Evolutionary conservation across 2,329 filamentous ascomycete genomes (phyloP).

Genomic region (Venturia pyrina): DNA sequence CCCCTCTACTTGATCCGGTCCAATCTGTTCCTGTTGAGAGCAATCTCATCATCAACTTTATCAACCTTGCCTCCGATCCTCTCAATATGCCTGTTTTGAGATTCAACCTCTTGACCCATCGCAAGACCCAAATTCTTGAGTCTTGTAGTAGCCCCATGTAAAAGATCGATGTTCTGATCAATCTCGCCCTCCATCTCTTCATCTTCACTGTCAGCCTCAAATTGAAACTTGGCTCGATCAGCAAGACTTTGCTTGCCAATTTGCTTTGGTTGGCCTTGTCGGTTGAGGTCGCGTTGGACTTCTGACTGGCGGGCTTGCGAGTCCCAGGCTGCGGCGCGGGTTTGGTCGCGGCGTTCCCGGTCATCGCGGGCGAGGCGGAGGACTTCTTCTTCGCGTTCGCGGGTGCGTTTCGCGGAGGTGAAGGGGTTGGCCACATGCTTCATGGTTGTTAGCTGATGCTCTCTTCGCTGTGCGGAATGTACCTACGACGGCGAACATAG

Average conservation of each 20-base stretch:
- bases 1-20: slow-evolving; percentile 46
- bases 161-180: slow-evolving; percentile 17
- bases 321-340: slow-evolving; percentile 42
- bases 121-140: slow-evolving; percentile 65
- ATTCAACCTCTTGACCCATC: slow-evolving; percentile 64
- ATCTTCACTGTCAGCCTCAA: slow-evolving; percentile 46
- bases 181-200: slow-evolving; percentile 15
- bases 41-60: slow-evolving; percentile 69
- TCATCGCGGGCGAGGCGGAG: slow-evolving; percentile 54
- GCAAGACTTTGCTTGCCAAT: slow-evolving; percentile 44
- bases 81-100: slow-evolving; percentile 69
- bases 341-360: slow-evolving; percentile 46
- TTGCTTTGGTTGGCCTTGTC: slow-evolving; percentile 34
- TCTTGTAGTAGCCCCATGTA: slow-evolving; percentile 48
- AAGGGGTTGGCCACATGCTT: slow-evolving; percentile 29
- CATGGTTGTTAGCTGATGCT: slow-evolving; percentile 13
- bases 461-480: slow-evolving; percentile 2
- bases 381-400: slow-evolving; percentile 56
- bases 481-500: slow-evolving; percentile 9
- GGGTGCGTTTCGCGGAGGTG: slow-evolving; percentile 40
- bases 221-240: slow-evolving; percentile 63
- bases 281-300: slow-evolving; percentile 41
- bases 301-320: slow-evolving; percentile 53
- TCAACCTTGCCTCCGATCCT: slow-evolving; percentile 65
- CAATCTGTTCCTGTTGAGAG: slow-evolving; percentile 64